These are phyloP conservation scores for Colletotrichum tropicicola DNA, from an alignment of 2,329 filamentous ascomycete species.

Conservation along the genomic window DNA sequence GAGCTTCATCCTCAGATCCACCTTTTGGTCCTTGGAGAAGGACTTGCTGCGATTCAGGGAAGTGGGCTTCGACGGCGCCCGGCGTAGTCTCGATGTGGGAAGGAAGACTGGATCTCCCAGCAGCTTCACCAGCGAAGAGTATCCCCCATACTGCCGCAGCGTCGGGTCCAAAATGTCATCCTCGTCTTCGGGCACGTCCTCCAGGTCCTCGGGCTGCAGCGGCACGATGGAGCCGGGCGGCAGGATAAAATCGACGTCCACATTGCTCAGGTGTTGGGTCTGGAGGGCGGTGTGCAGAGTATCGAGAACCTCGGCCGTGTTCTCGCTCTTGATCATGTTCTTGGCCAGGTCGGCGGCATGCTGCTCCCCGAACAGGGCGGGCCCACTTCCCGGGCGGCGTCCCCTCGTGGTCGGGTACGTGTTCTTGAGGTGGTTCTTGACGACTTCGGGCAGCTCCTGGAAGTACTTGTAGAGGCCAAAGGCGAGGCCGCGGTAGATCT, in stretches of 20 bases:
- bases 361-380: slow-evolving; percentile 84
- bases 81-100: slow-evolving; percentile 83
- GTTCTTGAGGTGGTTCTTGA: slow-evolving; percentile 76
- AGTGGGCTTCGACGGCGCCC: slow-evolving; percentile 87
- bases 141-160: slow-evolving; percentile 77
- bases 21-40: slow-evolving; percentile 84
- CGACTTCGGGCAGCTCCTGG: slow-evolving; percentile 79
- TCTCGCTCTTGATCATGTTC: slow-evolving; percentile 84
- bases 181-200: slow-evolving; percentile 68
- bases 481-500: slow-evolving; percentile 88
- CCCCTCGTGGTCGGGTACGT: slow-evolving; percentile 62
- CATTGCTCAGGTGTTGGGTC: slow-evolving; percentile 83
- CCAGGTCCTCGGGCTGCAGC: slow-evolving; percentile 65
- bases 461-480: slow-evolving; percentile 97
- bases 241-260: slow-evolving; percentile 88
- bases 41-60: slow-evolving; percentile 80
- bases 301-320: slow-evolving; percentile 75
- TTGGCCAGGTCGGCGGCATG: slow-evolving; percentile 92
- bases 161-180: slow-evolving; percentile 73
- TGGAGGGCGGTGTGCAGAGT: slow-evolving; percentile 80
- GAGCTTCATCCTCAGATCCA: slow-evolving; percentile 87
- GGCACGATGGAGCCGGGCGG: slow-evolving; percentile 81
- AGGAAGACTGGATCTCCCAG: slow-evolving; percentile 88
- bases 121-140: slow-evolving; percentile 78
- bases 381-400: slow-evolving; percentile 69